phyloP scores from a whole-genome alignment of 2,329 filamentous ascomycete species.

The Xylaria arbuscula region DNA sequence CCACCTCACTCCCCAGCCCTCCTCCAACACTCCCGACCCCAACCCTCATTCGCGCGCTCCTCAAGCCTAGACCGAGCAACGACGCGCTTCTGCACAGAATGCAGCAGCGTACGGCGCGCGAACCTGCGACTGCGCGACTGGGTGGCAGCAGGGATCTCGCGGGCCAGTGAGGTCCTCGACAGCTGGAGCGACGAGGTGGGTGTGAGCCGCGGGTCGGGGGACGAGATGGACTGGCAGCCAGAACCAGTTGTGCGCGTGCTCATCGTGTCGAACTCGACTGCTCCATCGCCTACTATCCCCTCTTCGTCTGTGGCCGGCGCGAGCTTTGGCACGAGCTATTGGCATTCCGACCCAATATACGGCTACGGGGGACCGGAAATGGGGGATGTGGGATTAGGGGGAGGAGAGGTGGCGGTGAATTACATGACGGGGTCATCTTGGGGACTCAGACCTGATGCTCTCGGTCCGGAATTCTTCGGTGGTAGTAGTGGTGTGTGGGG shows the following conservation, averaged over 20 bases:
- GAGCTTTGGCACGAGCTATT: background rate
- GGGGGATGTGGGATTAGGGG: background rate
- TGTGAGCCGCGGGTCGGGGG: slow-evolving; percentile 39
- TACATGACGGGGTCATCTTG: slow-evolving; percentile 1
- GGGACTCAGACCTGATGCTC: background rate
- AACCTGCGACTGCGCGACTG: slow-evolving; percentile 46
- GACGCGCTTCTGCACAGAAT: slow-evolving; percentile 44
- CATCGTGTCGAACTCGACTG: slow-evolving; percentile 18
- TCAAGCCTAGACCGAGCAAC: background rate
- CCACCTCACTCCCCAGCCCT: no score
- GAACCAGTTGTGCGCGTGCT: slow-evolving; percentile 48
- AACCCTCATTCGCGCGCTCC: background rate
- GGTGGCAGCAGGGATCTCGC: slow-evolving; percentile 15
- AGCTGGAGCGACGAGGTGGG: slow-evolving; percentile 46
- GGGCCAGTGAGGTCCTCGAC: slow-evolving; percentile 31
- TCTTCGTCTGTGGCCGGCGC: background rate
- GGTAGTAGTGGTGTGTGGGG: background rate
- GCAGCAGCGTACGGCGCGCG: slow-evolving; percentile 45
- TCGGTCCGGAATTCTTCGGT: slow-evolving; percentile 6
- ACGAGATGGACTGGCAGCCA: slow-evolving; percentile 52
- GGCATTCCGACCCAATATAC: slow-evolving; percentile 14
- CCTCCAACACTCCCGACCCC: no score
- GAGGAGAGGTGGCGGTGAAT: background rate
- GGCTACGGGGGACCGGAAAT: background rate
- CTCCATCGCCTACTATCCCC: background rate